Base-by-base conservation (phyloP, 139 green algal species). In the Trebouxia sp. region DNA sequence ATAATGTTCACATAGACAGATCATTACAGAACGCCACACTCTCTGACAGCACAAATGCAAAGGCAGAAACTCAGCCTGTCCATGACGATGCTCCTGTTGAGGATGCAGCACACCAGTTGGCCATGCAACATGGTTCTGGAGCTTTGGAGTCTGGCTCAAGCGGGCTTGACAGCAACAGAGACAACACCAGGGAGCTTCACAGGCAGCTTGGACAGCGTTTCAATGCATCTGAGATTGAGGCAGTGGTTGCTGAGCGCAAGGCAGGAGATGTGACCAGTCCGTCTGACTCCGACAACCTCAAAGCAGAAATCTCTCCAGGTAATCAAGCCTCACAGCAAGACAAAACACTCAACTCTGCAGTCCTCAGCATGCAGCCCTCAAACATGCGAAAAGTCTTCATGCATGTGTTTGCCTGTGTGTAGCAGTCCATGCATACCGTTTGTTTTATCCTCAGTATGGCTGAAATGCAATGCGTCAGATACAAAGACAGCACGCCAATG, bases 291-390 rank as follows among this genome's bases (percentile, higher is more conserved):
- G 14, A 6, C 5, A 17, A 39, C 14, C 28, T 42, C 32, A 32
- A 72, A n/a, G 32, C 62, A 72, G 62, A 45, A 45, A 72, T 72
- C 62, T 45, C 62, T 41, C 62, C 62, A 43, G 62, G 62, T 72
- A 72, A 12, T 45, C 20, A 9, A 24, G 6, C 28, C 28, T 43
- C 3, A 11, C 62, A 7, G 0, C 26, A 39, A 17, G n/a, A n/a
- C n/a, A n/a, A n/a, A n/a, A n/a, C n/a, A n/a, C n/a, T n/a, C n/a
- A n/a, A n/a, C n/a, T n/a, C n/a, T n/a, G n/a, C n/a, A n/a, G n/a
- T n/a, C n/a, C n/a, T n/a, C n/a, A n/a, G n/a, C n/a, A n/a, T n/a
- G n/a, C n/a, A n/a, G n/a, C n/a, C n/a, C n/a, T n/a, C n/a, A n/a
- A n/a, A n/a, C n/a, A n/a, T n/a, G n/a, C n/a, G n/a, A n/a, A n/a